Evolutionary conservation across 148 eudicot species (phyloP), one percentile per base, ranked within the genome.

Genomic region (Rhododendron ferrugineum): DNA sequence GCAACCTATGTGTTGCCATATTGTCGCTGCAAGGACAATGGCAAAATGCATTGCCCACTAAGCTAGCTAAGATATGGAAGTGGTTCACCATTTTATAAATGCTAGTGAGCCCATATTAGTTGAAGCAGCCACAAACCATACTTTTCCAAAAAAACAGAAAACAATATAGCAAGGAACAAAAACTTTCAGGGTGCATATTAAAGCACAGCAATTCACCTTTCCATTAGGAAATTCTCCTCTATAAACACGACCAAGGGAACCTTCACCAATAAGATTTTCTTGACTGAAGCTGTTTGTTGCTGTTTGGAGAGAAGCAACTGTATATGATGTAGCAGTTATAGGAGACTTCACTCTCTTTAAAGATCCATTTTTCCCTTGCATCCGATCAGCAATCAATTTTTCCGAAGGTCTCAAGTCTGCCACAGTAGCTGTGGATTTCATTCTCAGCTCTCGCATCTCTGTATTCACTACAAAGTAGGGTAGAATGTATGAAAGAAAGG

Each of bases 201-300:
- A 77, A 62, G 56, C 49, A 34, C 26, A 58, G 46, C 30, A 82
- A 52, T 85, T 85, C 90, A 97, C 99, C 99, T 97, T 97, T 88
- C 98, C 98, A 86, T 93, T 95, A 81, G 98, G 90, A 82, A 97
- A 93, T 30, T 97, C 99, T 83, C 96, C 99, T 90, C 88, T 94
- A 86, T 95, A 97, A 90, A 97, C 99, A 73, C 99, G 98, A 82
- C 99, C 98, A 88, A 97, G 98, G 26, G 99, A 97, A 62, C 99
- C 99, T 93, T 95, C 99, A 83, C 98, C 99, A 66, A 97, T 83
- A 20, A 97, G 90, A 88, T 93, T 93, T 84, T 95, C 99, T 92
- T 97, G 99, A 84, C 92, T 93, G 86, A 97, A 97, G 92, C 98
- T 97, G 84, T 95, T 95, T 84, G 99, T 94, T 74, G 98, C 97